Evolutionary conservation across 345 rosid species (phyloP).

Genomic region (Heritiera littoralis): DNA sequence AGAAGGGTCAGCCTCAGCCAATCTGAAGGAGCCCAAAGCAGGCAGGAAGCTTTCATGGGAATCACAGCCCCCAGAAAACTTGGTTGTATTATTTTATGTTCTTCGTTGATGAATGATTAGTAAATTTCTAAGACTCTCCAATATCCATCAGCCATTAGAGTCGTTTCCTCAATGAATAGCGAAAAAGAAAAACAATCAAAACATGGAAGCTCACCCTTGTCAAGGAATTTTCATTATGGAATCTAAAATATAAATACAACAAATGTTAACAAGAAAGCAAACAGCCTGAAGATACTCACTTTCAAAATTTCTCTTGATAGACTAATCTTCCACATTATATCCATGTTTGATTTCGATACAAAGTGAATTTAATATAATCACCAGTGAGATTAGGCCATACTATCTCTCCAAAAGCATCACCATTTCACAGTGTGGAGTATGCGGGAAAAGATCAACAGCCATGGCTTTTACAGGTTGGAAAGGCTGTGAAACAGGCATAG

Average conservation of each 20-base stretch:
- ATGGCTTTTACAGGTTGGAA: conserved; percentile 88
- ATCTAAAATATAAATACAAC: not conserved
- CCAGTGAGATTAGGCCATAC: not conserved
- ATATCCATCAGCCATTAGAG: not conserved
- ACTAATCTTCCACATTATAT: not conserved
- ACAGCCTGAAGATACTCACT: not conserved
- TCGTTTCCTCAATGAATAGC: not conserved
- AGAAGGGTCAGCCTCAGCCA: not conserved
- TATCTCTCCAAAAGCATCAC: conserved; percentile 92
- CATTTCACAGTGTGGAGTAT: conserved; percentile 92
- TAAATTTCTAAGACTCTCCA: not conserved
- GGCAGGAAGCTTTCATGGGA: too few species aligned
- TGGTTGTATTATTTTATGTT: not conserved
- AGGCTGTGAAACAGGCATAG: conserved; percentile 88
- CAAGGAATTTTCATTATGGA: not conserved
- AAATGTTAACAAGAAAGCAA: not conserved
- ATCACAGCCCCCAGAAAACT: not conserved
- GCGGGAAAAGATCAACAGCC: conserved; percentile 98
- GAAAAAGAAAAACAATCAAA: not conserved
- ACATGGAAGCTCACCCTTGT: not conserved
- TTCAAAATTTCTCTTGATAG: not conserved
- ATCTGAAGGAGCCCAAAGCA: not conserved
- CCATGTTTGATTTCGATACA: not conserved
- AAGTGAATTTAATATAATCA: not conserved
- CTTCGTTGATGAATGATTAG: not conserved